These are phyloP conservation scores for Septoria petroselini DNA, from an alignment of 2,329 filamentous ascomycete species.

Conservation along the genomic window DNA sequence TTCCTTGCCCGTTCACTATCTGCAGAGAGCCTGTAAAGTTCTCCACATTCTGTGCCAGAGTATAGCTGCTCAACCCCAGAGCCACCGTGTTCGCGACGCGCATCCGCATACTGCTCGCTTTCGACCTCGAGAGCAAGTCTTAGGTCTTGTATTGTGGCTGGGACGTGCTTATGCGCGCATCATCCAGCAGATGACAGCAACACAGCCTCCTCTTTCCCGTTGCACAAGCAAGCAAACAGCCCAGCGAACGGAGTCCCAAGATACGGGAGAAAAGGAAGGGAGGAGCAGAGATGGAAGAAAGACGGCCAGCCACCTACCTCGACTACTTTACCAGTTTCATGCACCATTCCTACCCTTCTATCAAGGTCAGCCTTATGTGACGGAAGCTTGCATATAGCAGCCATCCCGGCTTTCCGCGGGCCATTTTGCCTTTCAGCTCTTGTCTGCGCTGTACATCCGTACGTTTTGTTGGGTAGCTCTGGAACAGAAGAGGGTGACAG, in stretches of 20 bases:
- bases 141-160: neutral
- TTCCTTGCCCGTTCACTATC: constrained; percentile 27
- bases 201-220: constrained; percentile 1
- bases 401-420: constrained; percentile 13
- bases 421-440: neutral
- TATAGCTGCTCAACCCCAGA: constrained; percentile 16
- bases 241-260: neutral
- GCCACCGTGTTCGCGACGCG: constrained; percentile 15
- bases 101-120: constrained; percentile 5
- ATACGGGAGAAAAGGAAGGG: neutral
- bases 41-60: constrained; percentile 21
- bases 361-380: constrained; percentile 20
- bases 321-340: constrained; percentile 8
- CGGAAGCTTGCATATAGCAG: constrained; percentile 14
- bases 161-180: neutral
- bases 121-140: neutral
- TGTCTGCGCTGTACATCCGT: too few species aligned
- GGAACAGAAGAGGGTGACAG: neutral
- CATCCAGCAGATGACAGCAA: neutral
- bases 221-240: constrained; percentile 7
- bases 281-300: neutral
- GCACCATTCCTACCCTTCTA: constrained; percentile 6
- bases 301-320: constrained; percentile 7
- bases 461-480: neutral
- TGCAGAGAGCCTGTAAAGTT: constrained; percentile 34